Conservation (phyloP, 495 filamentous ascomycete species). For the Zalerion maritima region DNA sequence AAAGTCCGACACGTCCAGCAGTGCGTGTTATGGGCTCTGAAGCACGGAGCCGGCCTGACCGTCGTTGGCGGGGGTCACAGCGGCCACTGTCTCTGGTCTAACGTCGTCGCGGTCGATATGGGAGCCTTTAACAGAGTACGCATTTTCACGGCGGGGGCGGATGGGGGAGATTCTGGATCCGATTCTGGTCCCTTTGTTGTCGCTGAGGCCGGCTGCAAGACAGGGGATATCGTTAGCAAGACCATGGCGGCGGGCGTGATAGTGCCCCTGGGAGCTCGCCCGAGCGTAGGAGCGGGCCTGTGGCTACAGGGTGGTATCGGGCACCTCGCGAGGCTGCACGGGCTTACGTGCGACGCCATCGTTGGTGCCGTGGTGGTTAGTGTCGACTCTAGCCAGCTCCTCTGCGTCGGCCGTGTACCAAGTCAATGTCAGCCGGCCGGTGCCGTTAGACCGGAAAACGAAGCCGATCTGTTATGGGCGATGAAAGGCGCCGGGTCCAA, state of each 20-base stretch:
- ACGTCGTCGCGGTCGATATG: conserved; percentile 46
- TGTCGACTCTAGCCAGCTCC: conserved; percentile 31
- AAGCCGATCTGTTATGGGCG: conserved; percentile 44
- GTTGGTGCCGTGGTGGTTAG: conserved; percentile 45
- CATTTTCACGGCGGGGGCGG: conserved; percentile 21
- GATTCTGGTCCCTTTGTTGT: conserved; percentile 27
- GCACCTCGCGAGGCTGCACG: conserved; percentile 39
- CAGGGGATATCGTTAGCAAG: conserved; percentile 39
- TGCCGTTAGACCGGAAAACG: conserved; percentile 31
- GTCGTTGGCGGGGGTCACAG: conserved; percentile 46
- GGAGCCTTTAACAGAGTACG: conserved; percentile 37
- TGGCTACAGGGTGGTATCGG: conserved; percentile 56
- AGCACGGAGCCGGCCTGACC: conserved; percentile 33
- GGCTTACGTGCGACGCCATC: conserved; percentile 47
- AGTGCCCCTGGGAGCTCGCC: conserved; percentile 44
- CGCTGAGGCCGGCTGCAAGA: conserved; percentile 39
- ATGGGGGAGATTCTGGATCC: conserved; percentile 12
- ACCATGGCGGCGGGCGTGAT: conserved; percentile 35
- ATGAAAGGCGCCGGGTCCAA: conserved; percentile 48
- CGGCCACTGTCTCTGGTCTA: conserved; percentile 40
- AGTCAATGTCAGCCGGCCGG: conserved; percentile 29
- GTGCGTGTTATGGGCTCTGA: conserved; percentile 45
- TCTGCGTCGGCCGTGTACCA: conserved; percentile 40
- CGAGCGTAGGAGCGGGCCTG: conserved; percentile 46
- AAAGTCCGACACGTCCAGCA: conserved; percentile 36